Conservation (phyloP, 179 eudicot genomes). For the Carnegiea gigantea region DNA sequence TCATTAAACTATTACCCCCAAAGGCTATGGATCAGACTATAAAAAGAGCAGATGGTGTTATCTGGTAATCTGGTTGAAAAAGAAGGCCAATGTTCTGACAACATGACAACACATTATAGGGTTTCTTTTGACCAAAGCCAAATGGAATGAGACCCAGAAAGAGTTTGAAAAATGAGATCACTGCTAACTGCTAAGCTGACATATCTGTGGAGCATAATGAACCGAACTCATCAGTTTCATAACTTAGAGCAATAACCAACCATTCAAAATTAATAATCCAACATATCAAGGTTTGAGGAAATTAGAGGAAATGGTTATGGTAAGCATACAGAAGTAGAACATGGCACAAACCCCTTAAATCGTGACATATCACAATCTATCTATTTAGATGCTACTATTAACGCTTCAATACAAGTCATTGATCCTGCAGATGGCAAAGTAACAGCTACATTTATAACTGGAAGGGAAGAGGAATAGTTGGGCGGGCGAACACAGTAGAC, state of each 20-base stretch:
- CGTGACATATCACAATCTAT: too few relatives aligned
- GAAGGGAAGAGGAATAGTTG: not conserved
- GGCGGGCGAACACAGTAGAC: not conserved
- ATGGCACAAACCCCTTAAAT: too few relatives aligned
- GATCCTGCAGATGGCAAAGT: conserved; percentile 5
- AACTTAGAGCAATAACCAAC: not conserved
- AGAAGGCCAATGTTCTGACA: not conserved
- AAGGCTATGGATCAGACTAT: conserved; percentile 10
- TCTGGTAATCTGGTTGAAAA: not conserved
- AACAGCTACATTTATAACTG: not conserved
- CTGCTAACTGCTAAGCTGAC: not conserved
- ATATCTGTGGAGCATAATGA: not conserved
- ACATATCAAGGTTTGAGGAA: too few relatives aligned
- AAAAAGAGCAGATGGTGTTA: not conserved
- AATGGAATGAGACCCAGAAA: not conserved
- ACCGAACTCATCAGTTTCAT: conserved; percentile 2
- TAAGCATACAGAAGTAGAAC: too few relatives aligned
- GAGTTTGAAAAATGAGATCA: not conserved
- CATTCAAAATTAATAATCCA: not conserved
- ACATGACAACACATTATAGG: not conserved
- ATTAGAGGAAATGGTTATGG: too few relatives aligned
- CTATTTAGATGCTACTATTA: not conserved
- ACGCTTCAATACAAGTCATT: not conserved
- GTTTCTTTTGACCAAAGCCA: not conserved
- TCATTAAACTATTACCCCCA: conserved; percentile 16